Evolutionary conservation across 2,329 filamentous ascomycete species (phyloP).

Genomic region (Fusarium haematococcum): DNA sequence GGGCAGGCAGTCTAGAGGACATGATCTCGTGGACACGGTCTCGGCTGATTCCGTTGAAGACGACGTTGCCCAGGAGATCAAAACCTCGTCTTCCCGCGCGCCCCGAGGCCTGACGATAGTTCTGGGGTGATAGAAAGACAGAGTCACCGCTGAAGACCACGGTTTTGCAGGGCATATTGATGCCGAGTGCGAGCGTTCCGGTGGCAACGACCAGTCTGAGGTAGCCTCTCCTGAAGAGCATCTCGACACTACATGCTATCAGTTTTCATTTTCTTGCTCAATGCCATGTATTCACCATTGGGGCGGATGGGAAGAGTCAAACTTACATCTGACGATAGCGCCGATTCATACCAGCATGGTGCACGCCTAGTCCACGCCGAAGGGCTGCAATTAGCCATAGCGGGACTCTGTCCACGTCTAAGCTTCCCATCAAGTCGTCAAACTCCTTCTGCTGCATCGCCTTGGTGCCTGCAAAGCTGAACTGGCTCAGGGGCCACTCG

Average conservation of each 20-base stretch:
- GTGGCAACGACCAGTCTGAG: constrained; percentile 79
- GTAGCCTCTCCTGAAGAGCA: constrained; percentile 79
- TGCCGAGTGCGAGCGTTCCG: constrained; percentile 80
- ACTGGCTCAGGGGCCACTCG: constrained; percentile 69
- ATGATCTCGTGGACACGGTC: constrained; percentile 76
- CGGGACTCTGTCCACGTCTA: constrained; percentile 60
- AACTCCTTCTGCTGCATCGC: constrained; percentile 70
- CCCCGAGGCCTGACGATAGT: constrained; percentile 81
- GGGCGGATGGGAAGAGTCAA: background rate
- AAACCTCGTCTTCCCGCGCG: constrained; percentile 85
- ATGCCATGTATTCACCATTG: background rate
- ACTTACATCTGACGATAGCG: constrained; percentile 75
- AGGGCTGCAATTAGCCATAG: constrained; percentile 70
- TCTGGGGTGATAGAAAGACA: constrained; percentile 78
- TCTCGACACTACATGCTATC: constrained; percentile 68
- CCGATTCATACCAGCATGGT: constrained; percentile 77
- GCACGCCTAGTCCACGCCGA: constrained; percentile 77
- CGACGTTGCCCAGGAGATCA: constrained; percentile 83
- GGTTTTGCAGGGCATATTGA: constrained; percentile 88
- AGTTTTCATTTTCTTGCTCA: background rate
- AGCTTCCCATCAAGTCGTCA: constrained; percentile 55
- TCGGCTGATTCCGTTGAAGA: constrained; percentile 75
- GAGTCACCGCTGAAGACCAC: constrained; percentile 82
- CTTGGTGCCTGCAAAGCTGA: constrained; percentile 74
- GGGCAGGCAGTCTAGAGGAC: constrained; percentile 77